These are phyloP conservation scores for Oryza australiensis DNA, from an alignment of 176 grass and related monocot species.

Conservation along the genomic window DNA sequence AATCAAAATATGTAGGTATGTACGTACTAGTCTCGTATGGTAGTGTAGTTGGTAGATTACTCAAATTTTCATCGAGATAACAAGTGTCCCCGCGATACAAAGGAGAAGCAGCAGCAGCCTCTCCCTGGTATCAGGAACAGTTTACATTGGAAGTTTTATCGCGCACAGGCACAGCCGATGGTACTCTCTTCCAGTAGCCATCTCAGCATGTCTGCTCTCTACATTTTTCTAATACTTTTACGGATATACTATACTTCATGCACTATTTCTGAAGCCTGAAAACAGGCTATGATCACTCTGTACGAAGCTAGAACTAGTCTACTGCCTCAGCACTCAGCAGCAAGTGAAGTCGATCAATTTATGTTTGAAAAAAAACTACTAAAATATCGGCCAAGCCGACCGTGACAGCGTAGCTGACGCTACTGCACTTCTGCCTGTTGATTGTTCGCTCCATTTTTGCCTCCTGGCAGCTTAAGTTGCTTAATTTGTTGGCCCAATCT, in stretches of 20 bases:
- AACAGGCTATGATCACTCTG: slow-evolving; percentile 26
- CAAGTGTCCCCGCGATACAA: not conserved
- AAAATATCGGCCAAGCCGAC: slow-evolving; percentile 5
- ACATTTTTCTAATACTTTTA: slow-evolving; percentile 21
- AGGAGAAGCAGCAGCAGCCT: not conserved
- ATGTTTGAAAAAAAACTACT: slow-evolving; percentile 19
- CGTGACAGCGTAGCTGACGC: not conserved
- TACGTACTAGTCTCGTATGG: too few species aligned
- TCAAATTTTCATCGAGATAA: not conserved
- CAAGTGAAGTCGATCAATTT: slow-evolving; percentile 3
- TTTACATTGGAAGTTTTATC: not conserved
- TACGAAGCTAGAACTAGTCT: not conserved
- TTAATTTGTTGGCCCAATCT: slow-evolving; percentile 71
- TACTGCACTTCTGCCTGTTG: slow-evolving; percentile 20
- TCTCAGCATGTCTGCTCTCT: not conserved
- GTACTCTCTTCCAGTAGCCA: not conserved
- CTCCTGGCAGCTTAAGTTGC: slow-evolving; percentile 44
- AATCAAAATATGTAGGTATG: too few species aligned
- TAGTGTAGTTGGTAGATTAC: too few species aligned
- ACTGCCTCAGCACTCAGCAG: slow-evolving; percentile 23
- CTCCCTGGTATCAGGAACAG: not conserved
- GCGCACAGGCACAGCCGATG: not conserved
- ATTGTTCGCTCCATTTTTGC: slow-evolving; percentile 10
- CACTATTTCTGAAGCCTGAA: not conserved
- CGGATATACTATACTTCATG: not conserved